Evolutionary conservation across 2,329 filamentous ascomycete genomes (phyloP), one percentile per base, ranked within the genome.

Genomic region (Alternaria dauci): DNA sequence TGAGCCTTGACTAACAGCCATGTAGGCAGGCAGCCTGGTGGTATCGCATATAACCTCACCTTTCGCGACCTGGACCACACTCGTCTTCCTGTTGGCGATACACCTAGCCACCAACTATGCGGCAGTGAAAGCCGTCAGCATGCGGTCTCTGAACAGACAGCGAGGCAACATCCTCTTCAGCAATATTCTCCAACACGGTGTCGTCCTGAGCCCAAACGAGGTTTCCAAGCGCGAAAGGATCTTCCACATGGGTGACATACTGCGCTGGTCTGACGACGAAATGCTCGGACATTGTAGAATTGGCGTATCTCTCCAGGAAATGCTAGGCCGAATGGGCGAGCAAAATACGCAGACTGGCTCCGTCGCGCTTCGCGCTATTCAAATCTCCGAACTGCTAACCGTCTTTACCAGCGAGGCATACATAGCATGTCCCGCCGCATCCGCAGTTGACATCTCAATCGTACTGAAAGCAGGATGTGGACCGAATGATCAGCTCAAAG

Each of bases 31-130:
- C 1, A 95, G 90, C 48, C 61, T 96, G 2, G 88, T 97, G 14
- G 91, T 98, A 18, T 90, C 91, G 34, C 83, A 87, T 64, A 87
- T 97, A 23, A 87, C 91, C 52, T 88, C 89, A 50, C 88, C 89
- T 57, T 77, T 83, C 14, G 87, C 89, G 9, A 96, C 95, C 38
- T 94, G 93, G 87, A 82, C 81, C 47, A 83, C 89, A 58, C 88
- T 97, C 80, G 79, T 94, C 1, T 64, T 87, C 3, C 85, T 98
- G 20, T 85, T 97, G 16, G 82, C 87, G 12, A 81, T 91, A 7
- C 95, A 98, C 78, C 85, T 98, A 7, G 86, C 85, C 73, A 93
- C 91, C 70, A 98, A 98, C 78, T 94, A 96, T 77, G 84, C 88
- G 34, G 95, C 93, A 42, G 94, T 99, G 5, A 86, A 90, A 63